These are phyloP conservation scores for Limnomonas spitsbergensis DNA, from an alignment of 139 green algal species.

Conservation along the genomic window DNA sequence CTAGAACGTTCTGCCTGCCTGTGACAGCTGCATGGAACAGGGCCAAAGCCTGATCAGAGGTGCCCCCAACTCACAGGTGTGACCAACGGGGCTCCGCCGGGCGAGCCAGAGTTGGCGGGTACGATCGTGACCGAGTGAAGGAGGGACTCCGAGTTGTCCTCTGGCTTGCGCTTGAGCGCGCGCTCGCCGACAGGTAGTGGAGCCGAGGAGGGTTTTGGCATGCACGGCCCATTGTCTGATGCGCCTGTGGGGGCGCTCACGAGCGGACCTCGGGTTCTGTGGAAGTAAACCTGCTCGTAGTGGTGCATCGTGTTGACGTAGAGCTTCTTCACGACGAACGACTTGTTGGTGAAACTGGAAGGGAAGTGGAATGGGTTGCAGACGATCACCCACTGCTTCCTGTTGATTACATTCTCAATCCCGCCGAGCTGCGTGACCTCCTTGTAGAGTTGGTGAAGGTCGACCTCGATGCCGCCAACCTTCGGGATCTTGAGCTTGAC, in stretches of 20 bases:
- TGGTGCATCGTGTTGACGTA: slow-evolving; percentile 25
- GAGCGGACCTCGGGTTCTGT: background rate
- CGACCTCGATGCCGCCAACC: slow-evolving; percentile 14
- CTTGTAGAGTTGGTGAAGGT: slow-evolving; percentile 20
- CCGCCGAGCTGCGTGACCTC: slow-evolving; percentile 20
- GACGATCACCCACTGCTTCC: slow-evolving; percentile 17
- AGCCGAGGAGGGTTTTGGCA: background rate
- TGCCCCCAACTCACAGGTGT: too few species aligned
- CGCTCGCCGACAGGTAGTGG: background rate
- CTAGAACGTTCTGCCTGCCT: background rate
- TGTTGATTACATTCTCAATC: slow-evolving; percentile 12
- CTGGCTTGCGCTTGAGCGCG: background rate
- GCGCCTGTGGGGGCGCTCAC: background rate
- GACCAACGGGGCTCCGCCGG: background rate
- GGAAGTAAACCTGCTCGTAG: slow-evolving; percentile 30
- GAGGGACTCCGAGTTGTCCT: background rate
- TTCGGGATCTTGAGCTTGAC: slow-evolving; percentile 19
- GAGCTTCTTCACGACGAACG: slow-evolving; percentile 20
- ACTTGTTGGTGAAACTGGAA: slow-evolving; percentile 21
- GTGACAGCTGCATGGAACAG: too few species aligned
- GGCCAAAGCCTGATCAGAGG: too few species aligned
- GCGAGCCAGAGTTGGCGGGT: background rate
- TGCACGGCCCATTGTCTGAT: background rate
- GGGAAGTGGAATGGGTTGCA: slow-evolving; percentile 23
- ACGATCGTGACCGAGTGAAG: background rate